Evolutionary conservation across 805 yeast genomes (phyloP).

Genomic region (Zygosaccharomyces gambellarensis): DNA sequence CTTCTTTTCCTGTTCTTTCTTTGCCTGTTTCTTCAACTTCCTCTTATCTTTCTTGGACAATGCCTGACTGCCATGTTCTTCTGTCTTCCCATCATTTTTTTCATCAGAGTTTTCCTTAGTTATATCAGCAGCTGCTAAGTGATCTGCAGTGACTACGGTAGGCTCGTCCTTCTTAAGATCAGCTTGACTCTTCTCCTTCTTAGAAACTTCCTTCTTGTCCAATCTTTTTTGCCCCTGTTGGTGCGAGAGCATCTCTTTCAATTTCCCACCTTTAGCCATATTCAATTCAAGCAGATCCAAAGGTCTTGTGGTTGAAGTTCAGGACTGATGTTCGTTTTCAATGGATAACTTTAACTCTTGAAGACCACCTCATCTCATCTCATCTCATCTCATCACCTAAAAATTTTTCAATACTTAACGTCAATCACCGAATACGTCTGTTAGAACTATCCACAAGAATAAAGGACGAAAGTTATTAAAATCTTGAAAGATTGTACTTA

Average conservation of each 20-base stretch:
- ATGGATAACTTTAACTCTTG: background rate
- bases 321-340: background rate
- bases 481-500: background rate
- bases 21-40: constrained; percentile 47
- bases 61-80: constrained; percentile 44
- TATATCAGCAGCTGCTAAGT: constrained; percentile 15
- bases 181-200: constrained; percentile 20
- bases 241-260: constrained; percentile 28
- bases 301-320: background rate
- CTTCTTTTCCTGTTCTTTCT: constrained; percentile 19
- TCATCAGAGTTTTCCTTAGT: constrained; percentile 6
- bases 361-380: constrained; percentile 9
- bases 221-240: constrained; percentile 26
- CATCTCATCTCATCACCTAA: constrained; percentile 27
- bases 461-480: background rate
- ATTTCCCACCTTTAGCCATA: constrained; percentile 35
- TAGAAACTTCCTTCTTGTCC: constrained; percentile 23
- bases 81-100: constrained; percentile 22
- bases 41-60: constrained; percentile 63
- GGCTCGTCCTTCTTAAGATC: constrained; percentile 29
- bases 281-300: background rate
- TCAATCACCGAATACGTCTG: constrained; percentile 2
- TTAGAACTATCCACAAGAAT: background rate
- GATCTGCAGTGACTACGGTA: constrained; percentile 33
- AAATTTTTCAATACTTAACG: constrained; percentile 7